Percentiles rank a stretch among this genome's conserved stretches.
phyloP scores from a whole-genome alignment of 2,329 filamentous ascomycete genomes.

The Nigrospora osmanthi region DNA sequence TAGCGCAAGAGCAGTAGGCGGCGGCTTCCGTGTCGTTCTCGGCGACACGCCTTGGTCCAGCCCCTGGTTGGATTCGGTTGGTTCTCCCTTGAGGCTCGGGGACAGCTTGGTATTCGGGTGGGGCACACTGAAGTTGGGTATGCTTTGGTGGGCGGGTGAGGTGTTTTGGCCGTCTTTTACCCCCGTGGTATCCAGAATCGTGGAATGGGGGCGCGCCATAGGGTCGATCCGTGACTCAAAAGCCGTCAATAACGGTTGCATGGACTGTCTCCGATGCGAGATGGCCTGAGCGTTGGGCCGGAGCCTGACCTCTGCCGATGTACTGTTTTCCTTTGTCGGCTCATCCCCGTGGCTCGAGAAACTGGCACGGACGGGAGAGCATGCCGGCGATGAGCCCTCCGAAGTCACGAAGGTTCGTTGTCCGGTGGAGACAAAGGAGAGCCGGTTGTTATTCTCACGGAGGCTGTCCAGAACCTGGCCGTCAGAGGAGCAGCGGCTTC shows the following conservation, averaged over 20 bases:
- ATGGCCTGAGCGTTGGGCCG: conserved; percentile 48
- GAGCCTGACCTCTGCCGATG: conserved; percentile 27
- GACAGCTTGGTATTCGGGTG: conserved; percentile 36
- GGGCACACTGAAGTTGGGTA: conserved; percentile 48
- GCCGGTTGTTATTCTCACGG: conserved; percentile 41
- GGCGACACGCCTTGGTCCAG: conserved; percentile 14
- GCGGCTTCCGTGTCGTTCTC: conserved; percentile 24
- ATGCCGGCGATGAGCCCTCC: conserved; percentile 47
- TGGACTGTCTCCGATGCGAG: conserved; percentile 40
- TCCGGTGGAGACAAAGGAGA: conserved; percentile 53
- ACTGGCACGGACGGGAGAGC: conserved; percentile 46
- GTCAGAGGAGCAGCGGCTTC: conserved; percentile 50
- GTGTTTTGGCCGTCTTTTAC: conserved; percentile 17
- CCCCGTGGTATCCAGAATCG: conserved; percentile 6
- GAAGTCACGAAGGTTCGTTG: conserved; percentile 55
- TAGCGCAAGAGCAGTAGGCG: conserved; percentile 38
- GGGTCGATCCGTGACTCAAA: conserved; percentile 28
- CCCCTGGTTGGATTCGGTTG: conserved; percentile 11
- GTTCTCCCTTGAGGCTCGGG: conserved; percentile 24
- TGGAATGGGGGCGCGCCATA: conserved; percentile 17
- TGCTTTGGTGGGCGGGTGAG: conserved; percentile 12
- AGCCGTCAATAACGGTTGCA: conserved; percentile 37
- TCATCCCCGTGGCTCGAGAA: conserved; percentile 34
- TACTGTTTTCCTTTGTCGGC: conserved; percentile 10
- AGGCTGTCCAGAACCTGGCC: conserved; percentile 50